Evolutionary conservation across 495 filamentous ascomycete species (phyloP), one percentile per base, ranked within the genome.

Genomic region (Daldinia concentrica): DNA sequence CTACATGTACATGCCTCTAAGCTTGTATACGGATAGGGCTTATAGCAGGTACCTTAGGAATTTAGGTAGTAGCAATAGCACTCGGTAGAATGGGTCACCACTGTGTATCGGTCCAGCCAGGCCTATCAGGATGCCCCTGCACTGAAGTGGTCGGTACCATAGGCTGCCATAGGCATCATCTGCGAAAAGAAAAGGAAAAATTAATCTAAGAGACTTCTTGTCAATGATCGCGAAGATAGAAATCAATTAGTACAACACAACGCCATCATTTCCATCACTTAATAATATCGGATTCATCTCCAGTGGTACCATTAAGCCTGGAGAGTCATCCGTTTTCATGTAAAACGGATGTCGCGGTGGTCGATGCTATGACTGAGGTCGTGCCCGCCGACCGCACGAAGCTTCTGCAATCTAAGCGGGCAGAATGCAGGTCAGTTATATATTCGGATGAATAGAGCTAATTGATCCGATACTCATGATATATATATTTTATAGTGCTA

Each of bases 351-450:
- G 84, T 86, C 82, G 83, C 85, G 66, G 77, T 79, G 76, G 80
- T 78, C 74, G 79, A 82, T 85, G 84, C 82, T 82, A 87, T 86
- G 85, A 84, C 80, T 83, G 85, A 86, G 84, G 84, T 86, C 80
- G 83, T 78, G 69, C 80, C 80, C 79, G 82, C 81, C 81, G 84
- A 86, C 79, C 85, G 82, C 79, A 78, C 79, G 75, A 83, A 77
- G 77, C 84, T 85, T 79, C 82, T 86, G 80, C 83, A 79, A 80
- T 82, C 80, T 66, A 86, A 85, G 78, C 78, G 79, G 73, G 79
- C 76, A 74, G 80, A 86, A 79, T 80, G 79, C 77, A 85, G 81
- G 83, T 86, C 59, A 78, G 77, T 78, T 26, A 24, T 63, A 61
- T 43, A 60, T 29, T 27, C 7, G n/a, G 75, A 71, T 74, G 73